phyloP scores from a whole-genome alignment of 2,329 filamentous ascomycete species.

The Didymella segeticola region DNA sequence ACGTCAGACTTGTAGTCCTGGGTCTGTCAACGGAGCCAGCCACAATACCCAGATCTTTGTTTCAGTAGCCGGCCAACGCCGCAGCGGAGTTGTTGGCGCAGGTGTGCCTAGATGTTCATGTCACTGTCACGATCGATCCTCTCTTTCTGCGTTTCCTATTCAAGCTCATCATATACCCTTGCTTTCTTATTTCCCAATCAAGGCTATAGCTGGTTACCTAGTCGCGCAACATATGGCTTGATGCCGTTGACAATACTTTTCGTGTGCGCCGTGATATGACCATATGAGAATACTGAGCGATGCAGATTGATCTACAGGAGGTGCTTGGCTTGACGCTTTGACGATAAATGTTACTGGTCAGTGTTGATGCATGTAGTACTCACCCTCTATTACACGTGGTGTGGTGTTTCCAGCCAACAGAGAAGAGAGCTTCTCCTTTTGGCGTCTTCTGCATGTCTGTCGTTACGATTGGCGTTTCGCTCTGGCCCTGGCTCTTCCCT shows the following conservation, averaged over 20 bases:
- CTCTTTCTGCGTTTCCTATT: slow-evolving; percentile 3
- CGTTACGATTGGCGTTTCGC: no score
- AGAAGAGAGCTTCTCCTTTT: no score
- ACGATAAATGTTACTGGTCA: no score
- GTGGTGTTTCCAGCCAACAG: no score
- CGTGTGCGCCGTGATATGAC: not conserved
- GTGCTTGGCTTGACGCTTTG: no score
- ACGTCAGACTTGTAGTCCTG: not conserved
- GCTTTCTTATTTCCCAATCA: slow-evolving; percentile 14
- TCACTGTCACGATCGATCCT: slow-evolving; percentile 17
- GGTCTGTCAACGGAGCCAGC: not conserved
- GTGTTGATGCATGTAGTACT: no score
- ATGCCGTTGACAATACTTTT: slow-evolving; percentile 2
- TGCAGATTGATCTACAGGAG: slow-evolving; percentile 3
- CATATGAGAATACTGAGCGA: no score
- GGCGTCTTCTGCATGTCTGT: no score
- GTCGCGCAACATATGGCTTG: slow-evolving; percentile 15
- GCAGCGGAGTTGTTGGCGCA: slow-evolving; percentile 14
- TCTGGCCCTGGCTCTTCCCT: no score
- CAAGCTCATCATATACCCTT: slow-evolving; percentile 19
- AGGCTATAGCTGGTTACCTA: slow-evolving; percentile 19
- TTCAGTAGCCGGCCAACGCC: slow-evolving; percentile 17
- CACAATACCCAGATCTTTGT: slow-evolving; percentile 3
- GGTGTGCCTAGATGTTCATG: slow-evolving; percentile 19
- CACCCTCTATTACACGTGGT: no score